Percentiles rank a stretch among this genome's conserved stretches.
Evolutionary conservation across 139 green algal species (phyloP).

Genomic region (Deuterostichococcus epilithicus): DNA sequence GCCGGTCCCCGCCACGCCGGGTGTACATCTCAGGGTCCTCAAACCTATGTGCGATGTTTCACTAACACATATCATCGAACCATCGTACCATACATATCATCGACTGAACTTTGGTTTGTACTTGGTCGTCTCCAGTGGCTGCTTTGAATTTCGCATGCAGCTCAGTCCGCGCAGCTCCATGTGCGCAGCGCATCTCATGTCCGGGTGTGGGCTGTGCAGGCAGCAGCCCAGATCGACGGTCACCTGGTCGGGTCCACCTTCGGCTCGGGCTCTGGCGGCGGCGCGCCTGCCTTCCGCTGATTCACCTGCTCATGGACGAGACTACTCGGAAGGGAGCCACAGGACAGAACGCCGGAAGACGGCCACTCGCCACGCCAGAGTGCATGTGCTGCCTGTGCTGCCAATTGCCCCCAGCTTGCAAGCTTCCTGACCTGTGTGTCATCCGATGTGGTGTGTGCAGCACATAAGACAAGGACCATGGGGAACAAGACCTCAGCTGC

Average conservation of each 20-base stretch:
- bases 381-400: neutral
- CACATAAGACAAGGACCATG: neutral
- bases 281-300: constrained; percentile 10
- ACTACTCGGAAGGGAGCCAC: neutral
- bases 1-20: constrained; percentile 15
- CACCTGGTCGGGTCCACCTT: neutral
- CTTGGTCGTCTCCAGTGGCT: too few species aligned
- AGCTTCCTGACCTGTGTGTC: neutral
- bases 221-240: neutral
- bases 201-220: neutral
- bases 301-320: constrained; percentile 11
- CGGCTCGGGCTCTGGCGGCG: neutral
- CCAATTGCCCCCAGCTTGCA: neutral
- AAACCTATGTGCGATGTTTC: neutral
- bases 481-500: neutral
- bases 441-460: neutral
- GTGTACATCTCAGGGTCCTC: neutral
- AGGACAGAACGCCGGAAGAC: too few species aligned
- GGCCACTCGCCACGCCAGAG: too few species aligned
- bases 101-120: too few species aligned
- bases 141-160: too few species aligned
- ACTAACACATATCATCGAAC: too few species aligned
- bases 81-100: too few species aligned
- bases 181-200: too few species aligned
- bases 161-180: too few species aligned